These are phyloP conservation scores for Claviceps capensis DNA, from an alignment of 2,329 filamentous ascomycete genomes.

Conservation along the genomic window DNA sequence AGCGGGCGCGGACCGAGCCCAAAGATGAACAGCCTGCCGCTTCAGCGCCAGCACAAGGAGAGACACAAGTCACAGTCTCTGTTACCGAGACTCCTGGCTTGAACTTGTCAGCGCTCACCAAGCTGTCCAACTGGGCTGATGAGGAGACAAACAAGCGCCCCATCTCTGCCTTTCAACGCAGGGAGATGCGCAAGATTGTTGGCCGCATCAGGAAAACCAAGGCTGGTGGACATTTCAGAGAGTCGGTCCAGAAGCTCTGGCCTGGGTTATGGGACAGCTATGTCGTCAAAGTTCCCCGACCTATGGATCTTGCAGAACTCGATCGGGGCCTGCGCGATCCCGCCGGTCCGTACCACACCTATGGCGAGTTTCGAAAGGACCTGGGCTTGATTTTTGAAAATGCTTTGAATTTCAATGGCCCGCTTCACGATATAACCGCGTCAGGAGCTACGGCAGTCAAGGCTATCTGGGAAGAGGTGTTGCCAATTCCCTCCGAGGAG, in stretches of 20 bases:
- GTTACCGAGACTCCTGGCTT: slow-evolving; percentile 7
- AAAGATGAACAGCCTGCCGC: slow-evolving; percentile 24
- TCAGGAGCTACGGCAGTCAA: slow-evolving; percentile 42
- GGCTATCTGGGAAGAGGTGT: slow-evolving; percentile 32
- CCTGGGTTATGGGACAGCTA: slow-evolving; percentile 65
- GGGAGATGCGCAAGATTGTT: slow-evolving; percentile 50
- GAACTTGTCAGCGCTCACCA: slow-evolving; percentile 12
- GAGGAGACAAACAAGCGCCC: slow-evolving; percentile 28
- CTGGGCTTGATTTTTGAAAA: slow-evolving; percentile 70
- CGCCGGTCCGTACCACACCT: slow-evolving; percentile 42
- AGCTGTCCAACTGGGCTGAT: slow-evolving; percentile 27
- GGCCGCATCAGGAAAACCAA: slow-evolving; percentile 78
- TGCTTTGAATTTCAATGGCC: slow-evolving; percentile 69
- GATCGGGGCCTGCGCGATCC: slow-evolving; percentile 64
- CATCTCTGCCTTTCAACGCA: slow-evolving; percentile 46
- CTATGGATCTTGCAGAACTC: slow-evolving; percentile 75
- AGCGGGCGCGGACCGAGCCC: slow-evolving; percentile 64
- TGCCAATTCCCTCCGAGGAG: slow-evolving; percentile 35
- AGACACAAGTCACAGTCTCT: slow-evolving; percentile 4
- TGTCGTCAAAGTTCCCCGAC: slow-evolving; percentile 52
- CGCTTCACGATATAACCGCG: slow-evolving; percentile 56
- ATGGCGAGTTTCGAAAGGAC: slow-evolving; percentile 63
- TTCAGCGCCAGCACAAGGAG: slow-evolving; percentile 5
- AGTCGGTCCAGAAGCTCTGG: slow-evolving; percentile 64
- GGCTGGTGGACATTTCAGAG: slow-evolving; percentile 59